A percentile compares a stretch with the other conserved stretches of the same genome.
These are phyloP conservation scores for Castanea crenata DNA, from an alignment of 306 rosid genomes.

Conservation along the genomic window DNA sequence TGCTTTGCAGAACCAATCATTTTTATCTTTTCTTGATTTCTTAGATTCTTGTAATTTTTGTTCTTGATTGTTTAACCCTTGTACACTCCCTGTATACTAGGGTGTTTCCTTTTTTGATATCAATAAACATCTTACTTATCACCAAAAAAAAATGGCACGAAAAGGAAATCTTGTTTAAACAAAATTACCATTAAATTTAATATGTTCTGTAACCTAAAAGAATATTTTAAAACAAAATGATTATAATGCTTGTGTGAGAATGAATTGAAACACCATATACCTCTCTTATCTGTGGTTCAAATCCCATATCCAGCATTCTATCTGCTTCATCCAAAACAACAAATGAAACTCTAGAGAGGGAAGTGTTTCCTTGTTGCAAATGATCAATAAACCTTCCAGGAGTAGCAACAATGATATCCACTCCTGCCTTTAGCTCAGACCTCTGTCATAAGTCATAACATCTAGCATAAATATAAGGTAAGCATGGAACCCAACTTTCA, in stretches of 20 bases:
- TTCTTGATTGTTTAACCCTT: no score
- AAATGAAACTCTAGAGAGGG: conserved; percentile 70
- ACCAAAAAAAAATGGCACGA: no score
- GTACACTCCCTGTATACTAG: no score
- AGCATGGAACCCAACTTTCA: neutral
- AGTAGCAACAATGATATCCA: conserved; percentile 77
- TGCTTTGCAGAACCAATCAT: no score
- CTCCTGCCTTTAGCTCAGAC: conserved; percentile 83
- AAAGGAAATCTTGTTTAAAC: neutral
- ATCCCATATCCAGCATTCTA: conserved; percentile 96
- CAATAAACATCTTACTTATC: no score
- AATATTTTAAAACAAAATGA: no score
- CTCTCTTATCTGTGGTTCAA: conserved; percentile 87
- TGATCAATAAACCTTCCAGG: conserved; percentile 93
- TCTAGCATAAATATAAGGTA: conserved; percentile 20
- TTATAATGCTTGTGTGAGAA: neutral
- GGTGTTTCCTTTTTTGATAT: no score
- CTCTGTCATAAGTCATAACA: conserved; percentile 44
- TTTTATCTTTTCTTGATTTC: no score
- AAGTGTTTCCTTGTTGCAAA: conserved; percentile 84
- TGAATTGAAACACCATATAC: conserved; percentile 31
- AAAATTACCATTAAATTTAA: neutral
- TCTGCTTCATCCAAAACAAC: conserved; percentile 91
- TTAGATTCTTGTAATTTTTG: no score
- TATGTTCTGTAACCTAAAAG: neutral